phyloP scores from a whole-genome alignment of 2,329 filamentous ascomycete genomes.

The Sclerotinia nivalis region DNA sequence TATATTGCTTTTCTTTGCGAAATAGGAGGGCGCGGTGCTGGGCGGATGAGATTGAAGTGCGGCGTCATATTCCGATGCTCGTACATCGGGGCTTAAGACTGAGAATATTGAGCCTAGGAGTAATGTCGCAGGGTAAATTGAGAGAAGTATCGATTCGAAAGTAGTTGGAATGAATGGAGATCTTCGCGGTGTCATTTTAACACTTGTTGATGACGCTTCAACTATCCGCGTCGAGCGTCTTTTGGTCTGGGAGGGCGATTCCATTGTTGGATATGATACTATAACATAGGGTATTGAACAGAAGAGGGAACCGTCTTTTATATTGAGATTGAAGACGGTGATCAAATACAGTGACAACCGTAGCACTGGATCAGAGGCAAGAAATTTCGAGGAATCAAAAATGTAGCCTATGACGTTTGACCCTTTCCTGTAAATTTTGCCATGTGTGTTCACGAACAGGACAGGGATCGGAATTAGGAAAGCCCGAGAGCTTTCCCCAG shows the following conservation, averaged over 20 bases:
- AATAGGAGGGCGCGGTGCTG: constrained; percentile 73
- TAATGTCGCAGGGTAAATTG: constrained; percentile 75
- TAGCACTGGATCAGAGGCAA: neutral
- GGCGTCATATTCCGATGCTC: constrained; percentile 62
- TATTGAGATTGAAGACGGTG: neutral
- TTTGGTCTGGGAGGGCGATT: constrained; percentile 35
- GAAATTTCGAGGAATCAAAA: constrained; percentile 1
- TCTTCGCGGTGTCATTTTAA: constrained; percentile 32
- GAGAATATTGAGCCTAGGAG: constrained; percentile 81
- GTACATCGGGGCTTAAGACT: constrained; percentile 70
- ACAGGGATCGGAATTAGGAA: constrained; percentile 16
- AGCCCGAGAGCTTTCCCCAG: constrained; percentile 26
- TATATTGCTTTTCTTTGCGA: constrained; percentile 88
- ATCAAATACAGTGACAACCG: too few species aligned
- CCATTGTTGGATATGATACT: constrained; percentile 31
- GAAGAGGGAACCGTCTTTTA: neutral
- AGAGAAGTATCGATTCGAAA: constrained; percentile 64
- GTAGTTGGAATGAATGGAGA: constrained; percentile 68
- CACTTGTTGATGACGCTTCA: constrained; percentile 24
- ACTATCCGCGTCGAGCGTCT: constrained; percentile 37
- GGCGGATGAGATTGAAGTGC: constrained; percentile 63
- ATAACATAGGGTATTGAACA: constrained; percentile 31
- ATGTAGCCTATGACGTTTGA: constrained; percentile 23
- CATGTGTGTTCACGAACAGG: constrained; percentile 12
- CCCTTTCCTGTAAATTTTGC: constrained; percentile 6